Conservation (phyloP, 495 filamentous ascomycete species). For the Poronia punctata region DNA sequence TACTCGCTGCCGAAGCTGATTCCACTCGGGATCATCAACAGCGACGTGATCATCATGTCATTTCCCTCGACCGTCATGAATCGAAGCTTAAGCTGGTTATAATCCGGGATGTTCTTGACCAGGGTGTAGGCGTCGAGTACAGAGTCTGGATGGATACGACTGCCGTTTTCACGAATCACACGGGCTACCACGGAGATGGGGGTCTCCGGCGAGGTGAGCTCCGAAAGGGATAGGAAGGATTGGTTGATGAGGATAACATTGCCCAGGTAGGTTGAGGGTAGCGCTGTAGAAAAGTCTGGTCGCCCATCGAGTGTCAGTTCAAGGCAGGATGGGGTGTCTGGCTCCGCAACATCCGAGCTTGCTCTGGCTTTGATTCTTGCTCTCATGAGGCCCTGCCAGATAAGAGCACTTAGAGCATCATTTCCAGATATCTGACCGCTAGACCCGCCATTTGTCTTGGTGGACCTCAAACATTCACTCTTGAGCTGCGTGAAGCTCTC, state of each 20-base stretch:
- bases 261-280: slow-evolving; percentile 11
- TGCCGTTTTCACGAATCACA: slow-evolving; percentile 3
- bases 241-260: slow-evolving; percentile 9
- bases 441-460: neutral
- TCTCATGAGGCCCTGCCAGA: slow-evolving; percentile 12
- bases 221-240: neutral
- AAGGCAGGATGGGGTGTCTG: neutral
- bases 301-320: slow-evolving; percentile 5
- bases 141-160: neutral
- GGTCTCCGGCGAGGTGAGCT: slow-evolving; percentile 1
- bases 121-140: slow-evolving; percentile 9
- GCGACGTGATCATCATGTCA: slow-evolving; percentile 11
- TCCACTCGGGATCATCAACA: slow-evolving; percentile 11
- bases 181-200: slow-evolving; percentile 2
- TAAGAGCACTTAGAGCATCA: slow-evolving; percentile 8
- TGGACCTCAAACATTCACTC: neutral
- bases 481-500: slow-evolving; percentile 4
- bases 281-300: slow-evolving; percentile 5
- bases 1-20: slow-evolving; percentile 11
- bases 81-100: neutral
- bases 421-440: slow-evolving; percentile 6
- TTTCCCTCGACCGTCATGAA: neutral
- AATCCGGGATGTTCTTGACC: neutral
- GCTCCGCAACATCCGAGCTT: neutral
- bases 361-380: neutral